These are phyloP conservation scores for Neurospora sp. DNA, from an alignment of 495 filamentous ascomycete genomes.

Conservation along the genomic window DNA sequence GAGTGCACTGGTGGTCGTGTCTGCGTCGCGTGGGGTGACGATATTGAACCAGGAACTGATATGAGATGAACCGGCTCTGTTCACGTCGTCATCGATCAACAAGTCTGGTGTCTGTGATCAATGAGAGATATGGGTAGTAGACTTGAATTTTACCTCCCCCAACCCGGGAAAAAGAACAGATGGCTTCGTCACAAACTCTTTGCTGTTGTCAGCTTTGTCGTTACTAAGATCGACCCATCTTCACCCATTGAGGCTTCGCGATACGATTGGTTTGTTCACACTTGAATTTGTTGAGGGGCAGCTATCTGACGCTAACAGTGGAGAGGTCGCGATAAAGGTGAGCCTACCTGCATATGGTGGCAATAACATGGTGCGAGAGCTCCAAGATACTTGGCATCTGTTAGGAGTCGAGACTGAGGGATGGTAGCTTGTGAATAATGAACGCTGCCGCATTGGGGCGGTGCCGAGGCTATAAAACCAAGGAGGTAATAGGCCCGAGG, in stretches of 20 bases:
- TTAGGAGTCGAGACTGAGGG: neutral
- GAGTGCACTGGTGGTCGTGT: neutral
- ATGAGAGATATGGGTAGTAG: neutral
- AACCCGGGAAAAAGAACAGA: neutral
- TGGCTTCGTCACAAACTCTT: neutral
- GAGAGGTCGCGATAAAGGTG: neutral
- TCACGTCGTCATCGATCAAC: neutral
- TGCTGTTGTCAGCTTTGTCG: neutral
- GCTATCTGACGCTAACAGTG: neutral
- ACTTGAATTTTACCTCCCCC: neutral
- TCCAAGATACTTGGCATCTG: neutral
- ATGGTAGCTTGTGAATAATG: neutral
- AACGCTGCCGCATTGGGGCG: neutral
- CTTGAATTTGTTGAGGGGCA: neutral
- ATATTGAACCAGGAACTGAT: neutral
- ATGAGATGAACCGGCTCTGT: neutral
- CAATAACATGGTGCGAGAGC: neutral
- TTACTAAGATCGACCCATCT: neutral
- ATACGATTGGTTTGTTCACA: neutral
- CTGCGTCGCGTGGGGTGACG: neutral
- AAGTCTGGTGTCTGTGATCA: neutral
- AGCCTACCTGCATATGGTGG: neutral
- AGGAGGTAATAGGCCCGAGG: neutral
- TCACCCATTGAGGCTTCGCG: neutral
- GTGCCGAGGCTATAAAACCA: neutral